These are phyloP conservation scores for Coemansia sp. DNA, from an alignment of 192 early-diverging fungal genomes.

Conservation along the genomic window DNA sequence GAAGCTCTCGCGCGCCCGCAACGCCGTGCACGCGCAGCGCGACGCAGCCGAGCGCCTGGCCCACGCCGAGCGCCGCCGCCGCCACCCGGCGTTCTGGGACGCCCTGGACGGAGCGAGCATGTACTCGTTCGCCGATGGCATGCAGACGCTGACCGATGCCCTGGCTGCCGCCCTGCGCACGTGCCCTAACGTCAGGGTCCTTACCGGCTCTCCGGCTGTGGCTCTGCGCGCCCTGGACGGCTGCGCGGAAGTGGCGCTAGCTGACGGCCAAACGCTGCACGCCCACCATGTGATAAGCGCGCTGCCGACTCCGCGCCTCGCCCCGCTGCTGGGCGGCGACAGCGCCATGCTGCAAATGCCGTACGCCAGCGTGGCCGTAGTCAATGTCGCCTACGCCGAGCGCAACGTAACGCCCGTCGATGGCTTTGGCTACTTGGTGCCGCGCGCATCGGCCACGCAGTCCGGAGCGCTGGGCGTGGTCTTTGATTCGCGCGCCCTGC, in stretches of 20 bases:
- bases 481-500: slow-evolving; percentile 84
- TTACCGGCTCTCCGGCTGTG: slow-evolving; percentile 49
- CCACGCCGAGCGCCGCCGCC: slow-evolving; percentile 21
- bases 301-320: slow-evolving; percentile 62
- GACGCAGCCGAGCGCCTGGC: slow-evolving; percentile 18
- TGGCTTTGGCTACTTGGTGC: slow-evolving; percentile 94
- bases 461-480: slow-evolving; percentile 74
- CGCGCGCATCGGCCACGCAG: slow-evolving; percentile 59
- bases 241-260: slow-evolving; percentile 29
- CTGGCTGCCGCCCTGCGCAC: slow-evolving; percentile 58
- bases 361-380: slow-evolving; percentile 79
- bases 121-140: slow-evolving; percentile 81
- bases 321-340: slow-evolving; percentile 42
- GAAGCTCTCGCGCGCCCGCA: slow-evolving; percentile 29
- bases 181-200: slow-evolving; percentile 64
- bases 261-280: slow-evolving; percentile 29
- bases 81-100: slow-evolving; percentile 62
- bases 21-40: slow-evolving; percentile 19
- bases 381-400: slow-evolving; percentile 73
- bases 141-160: slow-evolving; percentile 68
- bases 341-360: slow-evolving; percentile 64
- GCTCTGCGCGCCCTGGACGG: slow-evolving; percentile 40
- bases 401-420: slow-evolving; percentile 61
- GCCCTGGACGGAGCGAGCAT: slow-evolving; percentile 69
- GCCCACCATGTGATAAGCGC: slow-evolving; percentile 72